Evolutionary conservation across 2,329 filamentous ascomycete species (phyloP).

Genomic region (Venturia nashicola): DNA sequence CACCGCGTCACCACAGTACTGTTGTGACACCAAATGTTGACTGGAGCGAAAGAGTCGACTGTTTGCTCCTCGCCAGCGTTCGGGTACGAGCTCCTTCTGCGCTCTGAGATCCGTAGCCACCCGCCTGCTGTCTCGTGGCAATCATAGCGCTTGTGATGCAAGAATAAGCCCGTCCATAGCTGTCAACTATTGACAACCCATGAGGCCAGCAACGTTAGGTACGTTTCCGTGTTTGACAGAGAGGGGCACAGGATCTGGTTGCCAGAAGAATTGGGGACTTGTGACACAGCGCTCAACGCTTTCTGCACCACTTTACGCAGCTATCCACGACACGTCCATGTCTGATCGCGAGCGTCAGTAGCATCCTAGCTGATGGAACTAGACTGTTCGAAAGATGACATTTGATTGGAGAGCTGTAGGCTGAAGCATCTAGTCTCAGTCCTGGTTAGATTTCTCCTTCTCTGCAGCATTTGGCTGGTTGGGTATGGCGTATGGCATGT

Average conservation of each 20-base stretch:
- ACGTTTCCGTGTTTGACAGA: not conserved
- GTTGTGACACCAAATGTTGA: not conserved
- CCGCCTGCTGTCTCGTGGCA: not conserved
- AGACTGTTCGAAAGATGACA: not conserved
- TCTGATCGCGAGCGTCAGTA: not conserved
- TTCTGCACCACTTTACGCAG: not conserved
- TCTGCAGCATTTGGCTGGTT: not conserved
- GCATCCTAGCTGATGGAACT: not conserved
- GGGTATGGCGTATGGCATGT: not conserved
- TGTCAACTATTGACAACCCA: not conserved
- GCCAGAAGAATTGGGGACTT: not conserved
- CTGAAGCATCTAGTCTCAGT: not conserved
- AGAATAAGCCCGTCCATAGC: not conserved
- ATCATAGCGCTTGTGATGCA: not conserved
- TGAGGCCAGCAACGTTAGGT: not conserved
- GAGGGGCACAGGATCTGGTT: not conserved
- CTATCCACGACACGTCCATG: not conserved
- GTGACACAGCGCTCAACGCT: slow-evolving; percentile 2
- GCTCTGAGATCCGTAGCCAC: not conserved
- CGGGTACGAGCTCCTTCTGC: not conserved
- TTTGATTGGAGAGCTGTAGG: not conserved
- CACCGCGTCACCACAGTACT: not conserved
- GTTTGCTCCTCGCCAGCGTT: not conserved
- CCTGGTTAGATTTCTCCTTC: not conserved
- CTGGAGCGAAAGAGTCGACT: not conserved